A percentile compares a stretch with the other conserved stretches of the same genome.
phyloP scores from a whole-genome alignment of 2,329 filamentous ascomycete species.

The Talaromyces sp. region DNA sequence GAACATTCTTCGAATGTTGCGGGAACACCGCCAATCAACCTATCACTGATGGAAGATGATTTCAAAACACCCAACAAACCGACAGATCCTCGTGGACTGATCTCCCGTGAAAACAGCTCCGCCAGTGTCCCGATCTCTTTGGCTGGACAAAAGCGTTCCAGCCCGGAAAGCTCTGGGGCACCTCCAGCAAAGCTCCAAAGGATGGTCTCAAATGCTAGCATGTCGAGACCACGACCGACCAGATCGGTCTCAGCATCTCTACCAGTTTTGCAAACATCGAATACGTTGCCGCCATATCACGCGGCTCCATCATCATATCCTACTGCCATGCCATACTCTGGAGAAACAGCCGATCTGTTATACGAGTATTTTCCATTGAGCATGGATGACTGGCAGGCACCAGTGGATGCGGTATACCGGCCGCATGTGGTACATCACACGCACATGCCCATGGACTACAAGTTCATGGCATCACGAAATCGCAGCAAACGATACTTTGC shows the following conservation, averaged over 20 bases:
- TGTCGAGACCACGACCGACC: conserved; percentile 30
- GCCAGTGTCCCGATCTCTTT: conserved; percentile 20
- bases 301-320: conserved; percentile 45
- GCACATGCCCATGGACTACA: conserved; percentile 63
- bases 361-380: conserved; percentile 95
- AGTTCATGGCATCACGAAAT: conserved; percentile 62
- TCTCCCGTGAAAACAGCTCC: conserved; percentile 20
- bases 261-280: conserved; percentile 27
- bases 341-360: conserved; percentile 73
- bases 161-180: conserved; percentile 27
- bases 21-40: conserved; percentile 51
- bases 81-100: conserved; percentile 18
- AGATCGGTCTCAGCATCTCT: conserved; percentile 27
- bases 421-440: conserved; percentile 94
- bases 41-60: conserved; percentile 57
- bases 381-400: conserved; percentile 86
- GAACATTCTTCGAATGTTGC: conserved; percentile 34
- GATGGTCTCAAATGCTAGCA: conserved; percentile 29
- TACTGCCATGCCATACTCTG: conserved; percentile 49
- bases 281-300: conserved; percentile 27
- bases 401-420: conserved; percentile 82
- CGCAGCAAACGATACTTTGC: conserved; percentile 70
- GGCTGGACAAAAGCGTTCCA: conserved; percentile 26
- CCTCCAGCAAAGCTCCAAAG: conserved; percentile 41
- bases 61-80: conserved; percentile 36